phyloP scores from a whole-genome alignment of 2,329 filamentous ascomycete genomes.

The Botrytis cinerea region DNA sequence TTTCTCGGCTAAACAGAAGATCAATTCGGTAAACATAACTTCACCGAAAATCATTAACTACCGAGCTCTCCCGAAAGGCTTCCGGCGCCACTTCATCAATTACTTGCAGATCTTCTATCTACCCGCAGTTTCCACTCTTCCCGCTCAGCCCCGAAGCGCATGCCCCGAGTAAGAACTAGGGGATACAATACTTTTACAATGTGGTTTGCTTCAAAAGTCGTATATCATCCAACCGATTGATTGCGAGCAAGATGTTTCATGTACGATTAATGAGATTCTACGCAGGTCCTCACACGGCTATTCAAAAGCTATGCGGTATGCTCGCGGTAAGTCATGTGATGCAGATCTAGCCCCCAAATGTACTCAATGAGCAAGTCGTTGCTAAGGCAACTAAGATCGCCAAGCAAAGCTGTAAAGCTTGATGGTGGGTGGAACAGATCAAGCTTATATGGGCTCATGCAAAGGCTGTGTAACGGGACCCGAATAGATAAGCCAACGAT shows the following conservation, averaged over 20 bases:
- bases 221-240: background rate
- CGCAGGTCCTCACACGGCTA: conserved; percentile 5
- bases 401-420: background rate
- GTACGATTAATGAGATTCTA: background rate
- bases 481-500: background rate
- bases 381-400: background rate
- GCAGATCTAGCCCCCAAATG: background rate
- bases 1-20: background rate
- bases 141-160: background rate
- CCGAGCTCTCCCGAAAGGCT: background rate
- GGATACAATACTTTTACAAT: background rate
- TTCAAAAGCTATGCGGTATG: background rate
- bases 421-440: background rate
- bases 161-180: conserved; percentile 4
- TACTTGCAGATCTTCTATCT: conserved; percentile 2
- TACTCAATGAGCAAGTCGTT: background rate
- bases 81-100: background rate
- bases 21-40: background rate
- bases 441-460: background rate
- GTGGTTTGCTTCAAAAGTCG: background rate
- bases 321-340: background rate
- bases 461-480: background rate
- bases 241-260: background rate
- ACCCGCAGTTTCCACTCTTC: background rate
- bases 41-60: background rate